A percentile compares a stretch with the other conserved stretches of the same genome.
Conservation (phyloP, 2,329 filamentous ascomycete genomes). For the Xylaria sp. region DNA sequence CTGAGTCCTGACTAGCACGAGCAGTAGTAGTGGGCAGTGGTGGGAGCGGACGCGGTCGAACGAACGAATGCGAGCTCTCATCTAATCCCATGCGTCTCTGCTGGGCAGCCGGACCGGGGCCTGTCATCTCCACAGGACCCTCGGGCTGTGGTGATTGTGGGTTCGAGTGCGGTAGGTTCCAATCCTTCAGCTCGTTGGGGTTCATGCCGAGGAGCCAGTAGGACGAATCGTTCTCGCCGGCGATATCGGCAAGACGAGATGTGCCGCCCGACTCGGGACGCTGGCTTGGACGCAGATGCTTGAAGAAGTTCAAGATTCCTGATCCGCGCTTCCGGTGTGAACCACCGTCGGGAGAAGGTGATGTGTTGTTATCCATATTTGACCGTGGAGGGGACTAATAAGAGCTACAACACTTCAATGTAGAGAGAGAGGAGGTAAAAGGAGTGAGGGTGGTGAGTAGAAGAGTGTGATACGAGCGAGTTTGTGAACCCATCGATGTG, state of each 20-base stretch:
- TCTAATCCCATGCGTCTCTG: conserved; percentile 16
- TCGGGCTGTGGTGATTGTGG: conserved; percentile 11
- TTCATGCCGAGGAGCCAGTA: conserved; percentile 23
- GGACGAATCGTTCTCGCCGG: conserved; percentile 21
- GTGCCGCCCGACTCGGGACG: conserved; percentile 49
- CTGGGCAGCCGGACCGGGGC: conserved; percentile 17
- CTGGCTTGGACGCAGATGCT: conserved; percentile 43
- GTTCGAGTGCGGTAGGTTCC: conserved; percentile 25
- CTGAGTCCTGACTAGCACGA: too few species aligned
- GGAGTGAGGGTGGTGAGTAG: conserved; percentile 7
- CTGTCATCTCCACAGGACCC: background rate
- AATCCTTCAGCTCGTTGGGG: conserved; percentile 26
- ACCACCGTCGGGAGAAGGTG: conserved; percentile 1
- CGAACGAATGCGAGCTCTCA: conserved; percentile 2
- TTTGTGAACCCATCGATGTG: too few species aligned
- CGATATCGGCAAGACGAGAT: conserved; percentile 28
- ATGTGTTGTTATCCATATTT: conserved; percentile 14
- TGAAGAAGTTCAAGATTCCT: conserved; percentile 37
- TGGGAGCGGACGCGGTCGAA: background rate
- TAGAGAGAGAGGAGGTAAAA: background rate
- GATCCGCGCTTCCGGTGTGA: conserved; percentile 28
- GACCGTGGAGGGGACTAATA: conserved; percentile 2
- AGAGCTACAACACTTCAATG: background rate
- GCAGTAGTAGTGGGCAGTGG: too few species aligned
- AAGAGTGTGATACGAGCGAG: background rate